A percentile compares a stretch with the other conserved stretches of the same genome.
These are phyloP conservation scores for Testicularia cyperi DNA, from an alignment of 1,284 basidiomycete species.

Conservation along the genomic window DNA sequence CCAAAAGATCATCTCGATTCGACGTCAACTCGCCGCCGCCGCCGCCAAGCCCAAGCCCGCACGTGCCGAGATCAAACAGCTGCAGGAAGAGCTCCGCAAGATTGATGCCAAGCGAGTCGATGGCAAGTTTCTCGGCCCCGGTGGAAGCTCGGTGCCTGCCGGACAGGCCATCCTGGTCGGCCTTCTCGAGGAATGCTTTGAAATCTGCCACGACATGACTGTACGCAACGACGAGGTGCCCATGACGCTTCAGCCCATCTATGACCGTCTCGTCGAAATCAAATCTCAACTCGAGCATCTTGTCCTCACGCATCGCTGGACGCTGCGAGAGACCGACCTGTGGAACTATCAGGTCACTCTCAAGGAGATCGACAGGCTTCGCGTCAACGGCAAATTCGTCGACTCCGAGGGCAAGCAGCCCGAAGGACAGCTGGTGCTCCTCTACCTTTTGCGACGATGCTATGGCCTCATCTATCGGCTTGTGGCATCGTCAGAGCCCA, in stretches of 20 bases:
- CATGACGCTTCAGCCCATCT: slow-evolving; percentile 85
- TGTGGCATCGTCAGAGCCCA: slow-evolving; percentile 94
- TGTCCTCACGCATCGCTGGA: slow-evolving; percentile 95
- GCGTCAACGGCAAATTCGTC: slow-evolving; percentile 94
- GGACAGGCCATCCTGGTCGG: slow-evolving; percentile 75
- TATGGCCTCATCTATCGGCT: slow-evolving; percentile 93
- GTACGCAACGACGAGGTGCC: slow-evolving; percentile 88
- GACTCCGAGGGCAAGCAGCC: slow-evolving; percentile 89
- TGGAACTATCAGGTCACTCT: slow-evolving; percentile 81
- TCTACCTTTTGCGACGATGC: slow-evolving; percentile 89
- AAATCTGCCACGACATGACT: slow-evolving; percentile 92
- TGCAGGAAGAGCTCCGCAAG: slow-evolving; percentile 88
- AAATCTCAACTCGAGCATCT: slow-evolving; percentile 83
- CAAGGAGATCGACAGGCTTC: slow-evolving; percentile 95
- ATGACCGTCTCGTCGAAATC: slow-evolving; percentile 85
- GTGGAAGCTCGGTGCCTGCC: slow-evolving; percentile 78
- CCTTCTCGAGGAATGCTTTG: slow-evolving; percentile 93
- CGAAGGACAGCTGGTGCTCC: slow-evolving; percentile 83
- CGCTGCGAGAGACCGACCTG: slow-evolving; percentile 85
- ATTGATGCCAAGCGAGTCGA: slow-evolving; percentile 87
- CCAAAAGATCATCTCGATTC: slow-evolving; percentile 78
- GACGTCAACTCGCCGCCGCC: slow-evolving; percentile 83
- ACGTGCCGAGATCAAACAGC: slow-evolving; percentile 82
- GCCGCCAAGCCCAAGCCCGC: slow-evolving; percentile 81
- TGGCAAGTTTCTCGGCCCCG: slow-evolving; percentile 91